A percentile compares a stretch with the other conserved stretches of the same genome.
Evolutionary conservation across 352 stramenopile genomes (phyloP).

Genomic region (Phytophthora vignae): DNA sequence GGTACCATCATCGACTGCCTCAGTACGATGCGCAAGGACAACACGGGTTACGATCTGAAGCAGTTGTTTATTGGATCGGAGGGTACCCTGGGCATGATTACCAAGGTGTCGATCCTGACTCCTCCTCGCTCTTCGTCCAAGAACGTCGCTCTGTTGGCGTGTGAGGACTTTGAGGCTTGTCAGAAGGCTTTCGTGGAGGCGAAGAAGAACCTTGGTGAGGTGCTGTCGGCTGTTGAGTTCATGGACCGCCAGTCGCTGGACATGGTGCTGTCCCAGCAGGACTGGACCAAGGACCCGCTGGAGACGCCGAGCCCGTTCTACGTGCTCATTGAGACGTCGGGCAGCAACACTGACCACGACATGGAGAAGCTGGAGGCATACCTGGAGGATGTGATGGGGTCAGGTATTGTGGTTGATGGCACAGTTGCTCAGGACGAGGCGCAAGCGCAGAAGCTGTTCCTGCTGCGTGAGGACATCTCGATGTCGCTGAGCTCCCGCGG

Average conservation of each 20-base stretch:
- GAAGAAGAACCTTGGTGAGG: conserved; percentile 90
- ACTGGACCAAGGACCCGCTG: conserved; percentile 66
- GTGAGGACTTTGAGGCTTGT: conserved; percentile 84
- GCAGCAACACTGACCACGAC: conserved; percentile 91
- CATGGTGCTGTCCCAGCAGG: conserved; percentile 77
- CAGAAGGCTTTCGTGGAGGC: conserved; percentile 77
- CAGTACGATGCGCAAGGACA: conserved; percentile 96
- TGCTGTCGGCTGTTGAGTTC: conserved; percentile 96
- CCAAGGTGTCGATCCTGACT: conserved; percentile 45
- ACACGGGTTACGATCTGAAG: conserved; percentile 97
- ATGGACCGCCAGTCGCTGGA: conserved; percentile 91
- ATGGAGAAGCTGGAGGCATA: conserved; percentile 89
- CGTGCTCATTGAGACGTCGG: conserved; percentile 95
- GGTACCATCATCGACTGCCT: conserved; percentile 93
- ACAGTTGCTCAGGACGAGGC: conserved; percentile 91
- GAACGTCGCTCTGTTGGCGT: conserved; percentile 93
- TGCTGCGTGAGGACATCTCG: conserved; percentile 94
- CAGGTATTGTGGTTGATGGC: conserved; percentile 84
- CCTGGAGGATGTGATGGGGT: conserved; percentile 72
- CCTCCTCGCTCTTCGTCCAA: conserved; percentile 61
- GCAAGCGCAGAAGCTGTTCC: conserved; percentile 93
- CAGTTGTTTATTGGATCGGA: conserved; percentile 98
- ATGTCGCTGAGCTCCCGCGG: too few species aligned
- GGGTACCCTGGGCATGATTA: conserved; percentile 97
- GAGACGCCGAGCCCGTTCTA: conserved; percentile 80